Percentiles rank a stretch among this genome's conserved stretches.
phyloP scores from a whole-genome alignment of 495 filamentous ascomycete genomes.

The Penicillium daleae region DNA sequence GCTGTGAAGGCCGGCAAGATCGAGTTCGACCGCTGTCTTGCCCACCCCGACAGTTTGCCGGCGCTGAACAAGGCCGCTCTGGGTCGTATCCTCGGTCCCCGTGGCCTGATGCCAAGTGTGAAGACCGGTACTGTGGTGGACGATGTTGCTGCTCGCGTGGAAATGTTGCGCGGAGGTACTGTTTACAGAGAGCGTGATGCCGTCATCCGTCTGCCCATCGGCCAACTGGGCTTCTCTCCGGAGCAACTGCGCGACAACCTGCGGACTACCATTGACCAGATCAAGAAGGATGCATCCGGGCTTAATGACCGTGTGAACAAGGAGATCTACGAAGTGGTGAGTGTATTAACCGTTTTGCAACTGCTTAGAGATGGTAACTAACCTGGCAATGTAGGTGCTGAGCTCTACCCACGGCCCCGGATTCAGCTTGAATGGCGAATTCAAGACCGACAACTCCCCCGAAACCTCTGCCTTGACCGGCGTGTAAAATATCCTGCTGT shows the following conservation, averaged over 20 bases:
- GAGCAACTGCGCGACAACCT: conserved; percentile 85
- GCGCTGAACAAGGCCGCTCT: conserved; percentile 77
- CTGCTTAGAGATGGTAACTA: not conserved
- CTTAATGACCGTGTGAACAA: conserved; percentile 76
- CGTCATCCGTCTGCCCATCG: conserved; percentile 84
- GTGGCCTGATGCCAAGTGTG: conserved; percentile 85
- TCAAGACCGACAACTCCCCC: conserved; percentile 62
- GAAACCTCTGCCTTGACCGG: conserved; percentile 47
- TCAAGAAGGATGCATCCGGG: conserved; percentile 75
- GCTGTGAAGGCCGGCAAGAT: conserved; percentile 72
- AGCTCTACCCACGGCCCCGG: conserved; percentile 86
- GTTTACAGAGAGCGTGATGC: conserved; percentile 86
- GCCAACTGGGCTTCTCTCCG: conserved; percentile 88
- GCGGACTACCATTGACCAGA: conserved; percentile 69
- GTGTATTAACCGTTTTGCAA: conserved; percentile 21
- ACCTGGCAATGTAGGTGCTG: conserved; percentile 59
- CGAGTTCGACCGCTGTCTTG: conserved; percentile 87
- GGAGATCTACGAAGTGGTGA: conserved; percentile 84
- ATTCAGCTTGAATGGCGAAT: conserved; percentile 80
- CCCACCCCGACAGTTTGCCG: conserved; percentile 74
- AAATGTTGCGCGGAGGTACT: conserved; percentile 78
- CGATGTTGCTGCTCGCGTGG: conserved; percentile 69
- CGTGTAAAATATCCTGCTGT: conserved; percentile 48
- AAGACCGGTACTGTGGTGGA: conserved; percentile 88
- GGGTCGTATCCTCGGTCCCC: conserved; percentile 82